Evolutionary conservation across 1,139 yeast species (phyloP).

Genomic region (Saccharomyces hybrid): DNA sequence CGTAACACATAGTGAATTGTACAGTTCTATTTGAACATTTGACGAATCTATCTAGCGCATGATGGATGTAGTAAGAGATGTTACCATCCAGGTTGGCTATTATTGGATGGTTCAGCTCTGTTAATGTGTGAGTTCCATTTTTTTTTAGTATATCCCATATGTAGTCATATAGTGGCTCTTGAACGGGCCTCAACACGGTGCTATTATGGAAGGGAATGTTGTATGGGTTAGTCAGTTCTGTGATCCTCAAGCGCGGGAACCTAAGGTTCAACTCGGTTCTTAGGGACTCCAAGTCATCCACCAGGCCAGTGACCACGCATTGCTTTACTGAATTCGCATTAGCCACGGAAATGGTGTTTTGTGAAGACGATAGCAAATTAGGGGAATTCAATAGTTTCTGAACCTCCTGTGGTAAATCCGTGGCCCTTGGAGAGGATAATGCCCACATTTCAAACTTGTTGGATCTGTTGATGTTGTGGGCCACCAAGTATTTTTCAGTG

Average conservation of each 20-base stretch:
- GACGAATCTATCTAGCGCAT: slow-evolving; percentile 31
- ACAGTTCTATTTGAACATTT: slow-evolving; percentile 29
- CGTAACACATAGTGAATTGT: slow-evolving; percentile 29
- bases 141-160: slow-evolving; percentile 28
- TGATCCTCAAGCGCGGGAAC: slow-evolving; percentile 23
- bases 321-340: slow-evolving; percentile 29
- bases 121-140: slow-evolving; percentile 21
- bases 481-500: slow-evolving; percentile 22
- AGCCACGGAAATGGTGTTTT: slow-evolving; percentile 23
- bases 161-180: slow-evolving; percentile 30
- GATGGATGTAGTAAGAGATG: slow-evolving; percentile 22
- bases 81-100: slow-evolving; percentile 29
- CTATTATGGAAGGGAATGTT: slow-evolving; percentile 31
- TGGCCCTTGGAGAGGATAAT: slow-evolving; percentile 24
- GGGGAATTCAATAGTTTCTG: slow-evolving; percentile 15
- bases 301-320: slow-evolving; percentile 30
- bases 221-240: slow-evolving; percentile 27
- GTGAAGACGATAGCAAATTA: slow-evolving; percentile 9
- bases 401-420: slow-evolving; percentile 22
- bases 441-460: slow-evolving; percentile 31
- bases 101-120: slow-evolving; percentile 24
- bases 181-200: slow-evolving; percentile 25
- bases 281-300: slow-evolving; percentile 23
- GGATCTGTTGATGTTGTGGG: slow-evolving; percentile 21
- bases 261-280: slow-evolving; percentile 19